Conservation (phyloP, 805 yeast species). For the Danielia oregonensis region DNA sequence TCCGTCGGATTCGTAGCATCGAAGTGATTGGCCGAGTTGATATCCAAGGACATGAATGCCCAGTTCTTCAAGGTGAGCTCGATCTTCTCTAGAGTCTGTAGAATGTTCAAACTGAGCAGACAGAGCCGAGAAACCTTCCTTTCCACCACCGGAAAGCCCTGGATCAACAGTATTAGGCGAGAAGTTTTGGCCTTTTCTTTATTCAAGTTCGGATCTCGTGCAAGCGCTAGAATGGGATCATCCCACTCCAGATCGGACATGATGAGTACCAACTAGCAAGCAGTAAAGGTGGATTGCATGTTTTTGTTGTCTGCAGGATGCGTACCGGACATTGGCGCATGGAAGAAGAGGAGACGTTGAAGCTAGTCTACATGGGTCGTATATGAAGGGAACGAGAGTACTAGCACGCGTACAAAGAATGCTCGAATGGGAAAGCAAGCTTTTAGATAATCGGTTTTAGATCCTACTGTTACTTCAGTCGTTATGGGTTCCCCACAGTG, state of each 20-base stretch:
- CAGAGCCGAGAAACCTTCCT: slow-evolving; percentile 45
- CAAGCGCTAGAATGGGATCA: slow-evolving; percentile 46
- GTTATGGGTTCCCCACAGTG: too few species aligned
- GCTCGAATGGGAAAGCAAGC: too few species aligned
- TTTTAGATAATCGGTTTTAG: too few species aligned
- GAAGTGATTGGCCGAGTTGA: slow-evolving; percentile 41
- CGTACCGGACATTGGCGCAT: not conserved
- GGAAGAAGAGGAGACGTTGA: not conserved
- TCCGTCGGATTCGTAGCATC: slow-evolving; percentile 14
- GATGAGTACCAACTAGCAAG: too few species aligned
- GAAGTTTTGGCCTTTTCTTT: slow-evolving; percentile 38
- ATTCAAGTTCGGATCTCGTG: slow-evolving; percentile 48
- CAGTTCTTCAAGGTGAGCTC: slow-evolving; percentile 47
- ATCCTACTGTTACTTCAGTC: too few species aligned
- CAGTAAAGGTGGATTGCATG: too few species aligned
- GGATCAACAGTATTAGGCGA: slow-evolving; percentile 38
- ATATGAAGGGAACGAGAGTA: too few species aligned
- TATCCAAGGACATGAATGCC: slow-evolving; percentile 53
- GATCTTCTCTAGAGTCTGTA: slow-evolving; percentile 48
- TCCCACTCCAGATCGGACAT: too few species aligned
- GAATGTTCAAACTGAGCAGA: slow-evolving; percentile 42
- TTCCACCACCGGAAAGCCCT: slow-evolving; percentile 41
- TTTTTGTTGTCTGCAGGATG: too few species aligned
- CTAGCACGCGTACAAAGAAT: too few species aligned
- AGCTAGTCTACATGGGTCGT: too few species aligned